Evolutionary conservation across 23 red algal species (phyloP).

Genomic region (Gracilariopsis chorda): DNA sequence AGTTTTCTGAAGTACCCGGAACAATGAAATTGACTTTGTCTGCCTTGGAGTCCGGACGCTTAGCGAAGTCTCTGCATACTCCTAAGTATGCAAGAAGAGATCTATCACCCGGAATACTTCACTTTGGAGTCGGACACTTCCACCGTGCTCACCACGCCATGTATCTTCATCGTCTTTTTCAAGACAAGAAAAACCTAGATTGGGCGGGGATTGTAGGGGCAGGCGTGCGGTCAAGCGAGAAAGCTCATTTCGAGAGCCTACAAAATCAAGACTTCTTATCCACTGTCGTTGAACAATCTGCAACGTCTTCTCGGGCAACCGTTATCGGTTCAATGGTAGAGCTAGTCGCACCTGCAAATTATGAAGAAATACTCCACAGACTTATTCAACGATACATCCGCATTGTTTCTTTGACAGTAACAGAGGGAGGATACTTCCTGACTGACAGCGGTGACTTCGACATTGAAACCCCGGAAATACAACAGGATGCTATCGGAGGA

Average conservation of each 20-base stretch:
- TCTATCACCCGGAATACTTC: slow-evolving; percentile 35
- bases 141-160: slow-evolving; percentile 45
- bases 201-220: slow-evolving; percentile 6
- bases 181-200: neutral
- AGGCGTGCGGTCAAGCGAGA: neutral
- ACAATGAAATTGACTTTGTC: neutral
- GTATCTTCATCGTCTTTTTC: slow-evolving; percentile 42
- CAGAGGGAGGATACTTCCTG: slow-evolving; percentile 39
- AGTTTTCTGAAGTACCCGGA: neutral
- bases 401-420: slow-evolving; percentile 52
- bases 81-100: neutral
- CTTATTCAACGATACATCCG: slow-evolving; percentile 27
- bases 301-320: neutral
- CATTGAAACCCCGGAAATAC: neutral
- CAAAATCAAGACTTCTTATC: slow-evolving; percentile 33
- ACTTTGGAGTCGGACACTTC: slow-evolving; percentile 60
- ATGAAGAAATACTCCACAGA: neutral
- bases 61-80: neutral
- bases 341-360: slow-evolving; percentile 3
- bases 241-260: neutral
- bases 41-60: neutral
- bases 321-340: slow-evolving; percentile 25
- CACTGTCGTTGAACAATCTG: slow-evolving; percentile 45
- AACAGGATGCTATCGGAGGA: neutral
- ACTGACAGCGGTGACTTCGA: neutral